These are phyloP conservation scores for Cicer judaicum DNA, from an alignment of 306 rosid genomes.

Conservation along the genomic window DNA sequence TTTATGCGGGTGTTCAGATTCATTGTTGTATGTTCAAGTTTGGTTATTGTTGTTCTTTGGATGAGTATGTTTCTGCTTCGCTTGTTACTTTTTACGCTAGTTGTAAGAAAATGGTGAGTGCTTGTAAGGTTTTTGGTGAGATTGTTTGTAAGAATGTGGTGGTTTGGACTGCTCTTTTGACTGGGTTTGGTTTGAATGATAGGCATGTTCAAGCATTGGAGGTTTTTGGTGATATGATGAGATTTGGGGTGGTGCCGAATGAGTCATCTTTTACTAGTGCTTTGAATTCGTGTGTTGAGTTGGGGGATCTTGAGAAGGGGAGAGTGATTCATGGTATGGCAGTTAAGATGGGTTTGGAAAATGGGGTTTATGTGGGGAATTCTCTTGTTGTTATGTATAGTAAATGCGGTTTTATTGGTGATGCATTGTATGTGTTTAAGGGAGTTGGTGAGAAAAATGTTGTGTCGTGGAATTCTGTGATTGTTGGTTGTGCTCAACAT, in stretches of 20 bases:
- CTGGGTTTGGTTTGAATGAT: conserved; percentile 69
- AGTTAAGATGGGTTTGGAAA: conserved; percentile 65
- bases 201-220: conserved; percentile 58
- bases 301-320: conserved; percentile 78
- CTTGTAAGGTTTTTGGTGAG: conserved; percentile 55
- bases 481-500: conserved; percentile 83
- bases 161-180: conserved; percentile 84
- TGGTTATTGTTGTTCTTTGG: conserved; percentile 55
- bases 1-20: conserved; percentile 62
- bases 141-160: conserved; percentile 63
- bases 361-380: conserved; percentile 66
- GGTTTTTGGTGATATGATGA: conserved; percentile 69
- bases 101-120: conserved; percentile 63
- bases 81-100: conserved; percentile 73
- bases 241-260: conserved; percentile 57
- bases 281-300: conserved; percentile 79
- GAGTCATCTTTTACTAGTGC: conserved; percentile 88
- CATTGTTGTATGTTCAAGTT: conserved; percentile 62
- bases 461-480: conserved; percentile 82
- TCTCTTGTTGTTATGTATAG: conserved; percentile 80
- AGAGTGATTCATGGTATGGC: conserved; percentile 57
- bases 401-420: conserved; percentile 71
- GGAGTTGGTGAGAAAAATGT: conserved; percentile 58
- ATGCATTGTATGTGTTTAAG: conserved; percentile 65
- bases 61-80: conserved; percentile 68